A percentile compares a stretch with the other conserved stretches of the same genome.
These are phyloP conservation scores for Pisolithus microcarpus DNA, from an alignment of 768 basidiomycete species.

Conservation along the genomic window DNA sequence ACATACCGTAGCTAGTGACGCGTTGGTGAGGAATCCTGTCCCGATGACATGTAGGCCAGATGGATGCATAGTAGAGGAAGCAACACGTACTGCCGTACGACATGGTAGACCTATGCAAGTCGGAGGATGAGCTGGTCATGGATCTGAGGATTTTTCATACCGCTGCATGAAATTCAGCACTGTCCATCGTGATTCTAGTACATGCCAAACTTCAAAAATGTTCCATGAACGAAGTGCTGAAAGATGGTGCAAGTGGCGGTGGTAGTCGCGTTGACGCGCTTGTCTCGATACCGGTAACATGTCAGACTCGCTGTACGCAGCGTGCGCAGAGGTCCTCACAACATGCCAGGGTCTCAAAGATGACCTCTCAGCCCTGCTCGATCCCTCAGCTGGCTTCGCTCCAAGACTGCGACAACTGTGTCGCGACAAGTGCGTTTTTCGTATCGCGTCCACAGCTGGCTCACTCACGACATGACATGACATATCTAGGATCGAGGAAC, in stretches of 20 bases:
- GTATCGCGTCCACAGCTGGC: background rate
- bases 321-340: slow-evolving; percentile 61
- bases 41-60: background rate
- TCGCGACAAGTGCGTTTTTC: slow-evolving; percentile 43
- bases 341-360: slow-evolving; percentile 48
- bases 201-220: no score
- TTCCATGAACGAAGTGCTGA: no score
- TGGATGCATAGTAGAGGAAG: background rate
- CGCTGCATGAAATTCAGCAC: slow-evolving; percentile 56
- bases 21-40: slow-evolving; percentile 49
- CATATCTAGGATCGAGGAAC: slow-evolving; percentile 43
- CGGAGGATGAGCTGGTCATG: background rate
- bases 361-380: slow-evolving; percentile 54
- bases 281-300: slow-evolving; percentile 3
- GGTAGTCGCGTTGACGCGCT: no score
- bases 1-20: slow-evolving; percentile 71
- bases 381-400: slow-evolving; percentile 65
- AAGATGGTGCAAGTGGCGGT: no score
- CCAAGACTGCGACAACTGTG: slow-evolving; percentile 50
- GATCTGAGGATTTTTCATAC: slow-evolving; percentile 25
- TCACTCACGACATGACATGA: background rate
- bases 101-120: slow-evolving; percentile 55
- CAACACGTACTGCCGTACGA: slow-evolving; percentile 42
- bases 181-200: slow-evolving; percentile 38
- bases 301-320: slow-evolving; percentile 44